phyloP scores from a whole-genome alignment of 1,139 yeast species.

The Pichia sp. region DNA sequence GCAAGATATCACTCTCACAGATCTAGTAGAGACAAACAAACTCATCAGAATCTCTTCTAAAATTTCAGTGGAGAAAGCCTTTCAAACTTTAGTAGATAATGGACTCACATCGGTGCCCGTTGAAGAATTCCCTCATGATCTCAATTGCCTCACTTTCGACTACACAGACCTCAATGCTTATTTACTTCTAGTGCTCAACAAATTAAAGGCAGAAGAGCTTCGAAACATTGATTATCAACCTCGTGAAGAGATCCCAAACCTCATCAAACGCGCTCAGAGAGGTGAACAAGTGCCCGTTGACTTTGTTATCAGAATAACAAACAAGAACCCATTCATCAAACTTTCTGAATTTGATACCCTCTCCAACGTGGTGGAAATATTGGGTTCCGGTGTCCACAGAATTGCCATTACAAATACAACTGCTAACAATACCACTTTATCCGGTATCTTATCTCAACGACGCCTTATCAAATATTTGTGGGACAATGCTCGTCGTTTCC shows the following conservation, averaged over 20 bases:
- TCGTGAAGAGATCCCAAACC: slow-evolving; percentile 25
- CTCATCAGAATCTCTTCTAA: slow-evolving; percentile 59
- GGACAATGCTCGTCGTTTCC: slow-evolving; percentile 88
- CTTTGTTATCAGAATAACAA: slow-evolving; percentile 70
- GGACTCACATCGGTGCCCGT: slow-evolving; percentile 86
- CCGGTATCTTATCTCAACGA: slow-evolving; percentile 85
- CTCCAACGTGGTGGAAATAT: slow-evolving; percentile 68
- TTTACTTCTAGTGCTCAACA: slow-evolving; percentile 28
- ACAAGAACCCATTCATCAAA: slow-evolving; percentile 80
- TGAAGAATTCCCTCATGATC: slow-evolving; percentile 41
- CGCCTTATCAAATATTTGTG: slow-evolving; percentile 75
- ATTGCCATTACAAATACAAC: slow-evolving; percentile 76
- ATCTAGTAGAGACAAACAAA: slow-evolving; percentile 73
- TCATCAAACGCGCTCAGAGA: slow-evolving; percentile 45
- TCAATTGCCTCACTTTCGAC: slow-evolving; percentile 78
- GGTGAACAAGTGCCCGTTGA: slow-evolving; percentile 76
- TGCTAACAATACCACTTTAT: slow-evolving; percentile 37
- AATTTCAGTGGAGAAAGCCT: slow-evolving; percentile 78
- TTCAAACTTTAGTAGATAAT: slow-evolving; percentile 63
- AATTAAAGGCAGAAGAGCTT: slow-evolving; percentile 27
- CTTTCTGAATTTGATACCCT: slow-evolving; percentile 63
- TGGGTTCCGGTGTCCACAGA: slow-evolving; percentile 91
- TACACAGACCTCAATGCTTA: slow-evolving; percentile 88
- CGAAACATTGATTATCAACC: slow-evolving; percentile 25
- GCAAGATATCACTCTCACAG: slow-evolving; percentile 64